phyloP scores from a whole-genome alignment of 192 early-diverging fungal species.

The Gonapodya prolifera region DNA sequence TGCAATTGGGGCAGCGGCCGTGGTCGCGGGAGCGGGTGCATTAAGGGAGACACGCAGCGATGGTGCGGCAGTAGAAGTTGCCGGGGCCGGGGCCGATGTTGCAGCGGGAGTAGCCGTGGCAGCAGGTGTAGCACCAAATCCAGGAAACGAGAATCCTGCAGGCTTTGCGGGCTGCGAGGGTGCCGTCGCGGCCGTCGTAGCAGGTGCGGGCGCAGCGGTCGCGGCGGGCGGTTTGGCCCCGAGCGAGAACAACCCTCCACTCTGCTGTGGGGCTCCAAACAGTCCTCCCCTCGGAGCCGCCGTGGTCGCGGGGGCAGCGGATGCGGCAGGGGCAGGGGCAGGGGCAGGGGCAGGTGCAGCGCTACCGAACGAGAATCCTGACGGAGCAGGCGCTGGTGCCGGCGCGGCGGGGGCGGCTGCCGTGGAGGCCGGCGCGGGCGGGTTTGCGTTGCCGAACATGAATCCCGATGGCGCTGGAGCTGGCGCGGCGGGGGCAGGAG shows the following conservation, averaged over 20 bases:
- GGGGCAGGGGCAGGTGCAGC: not conserved
- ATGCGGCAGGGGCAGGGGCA: conserved; percentile 13
- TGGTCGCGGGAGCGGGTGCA: conserved; percentile 17
- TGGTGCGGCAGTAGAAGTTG: not conserved
- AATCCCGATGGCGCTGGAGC: not conserved
- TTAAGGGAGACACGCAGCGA: not conserved
- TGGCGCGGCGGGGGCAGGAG: not conserved
- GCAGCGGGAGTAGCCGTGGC: not conserved
- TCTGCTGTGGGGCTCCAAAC: conserved; percentile 1
- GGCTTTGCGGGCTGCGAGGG: not conserved
- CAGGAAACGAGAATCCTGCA: conserved; percentile 4
- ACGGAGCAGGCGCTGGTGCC: not conserved
- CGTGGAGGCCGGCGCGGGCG: not conserved
- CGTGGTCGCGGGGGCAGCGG: conserved; percentile 10
- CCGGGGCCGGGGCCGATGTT: not conserved
- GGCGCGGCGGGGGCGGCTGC: too few relatives aligned
- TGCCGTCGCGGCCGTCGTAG: conserved; percentile 18
- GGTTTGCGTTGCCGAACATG: not conserved
- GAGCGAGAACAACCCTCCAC: conserved; percentile 9
- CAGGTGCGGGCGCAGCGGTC: conserved; percentile 15
- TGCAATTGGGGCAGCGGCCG: conserved; percentile 21
- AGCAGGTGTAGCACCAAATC: conserved; percentile 7
- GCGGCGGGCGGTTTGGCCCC: conserved; percentile 11
- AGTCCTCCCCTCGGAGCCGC: not conserved
- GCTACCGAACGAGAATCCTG: not conserved